Conservation (phyloP, 306 rosid genomes). For the Psophocarpus tetragonolobus region DNA sequence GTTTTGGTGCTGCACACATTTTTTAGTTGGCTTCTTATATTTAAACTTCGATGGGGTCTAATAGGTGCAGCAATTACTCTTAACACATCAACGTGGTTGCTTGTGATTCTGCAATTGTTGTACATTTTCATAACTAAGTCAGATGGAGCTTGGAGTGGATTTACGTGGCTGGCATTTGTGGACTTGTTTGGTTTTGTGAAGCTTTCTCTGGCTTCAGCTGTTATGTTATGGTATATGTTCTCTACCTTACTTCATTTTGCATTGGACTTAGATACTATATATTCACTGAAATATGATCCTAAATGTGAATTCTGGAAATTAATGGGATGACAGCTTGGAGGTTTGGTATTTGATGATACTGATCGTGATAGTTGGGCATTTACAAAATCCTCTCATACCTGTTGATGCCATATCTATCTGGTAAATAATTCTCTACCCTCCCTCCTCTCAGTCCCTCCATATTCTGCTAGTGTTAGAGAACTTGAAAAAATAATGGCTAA, state of each 20-base stretch:
- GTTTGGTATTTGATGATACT: conserved; percentile 85
- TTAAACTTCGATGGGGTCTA: conserved; percentile 64
- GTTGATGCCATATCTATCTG: conserved; percentile 79
- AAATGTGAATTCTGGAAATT: neutral
- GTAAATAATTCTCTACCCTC: conserved; percentile 38
- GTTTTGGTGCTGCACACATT: conserved; percentile 51
- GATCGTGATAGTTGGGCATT: conserved; percentile 69
- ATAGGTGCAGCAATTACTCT: conserved; percentile 67
- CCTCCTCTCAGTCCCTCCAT: neutral
- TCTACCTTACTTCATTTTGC: conserved; percentile 12
- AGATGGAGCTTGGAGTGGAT: conserved; percentile 88
- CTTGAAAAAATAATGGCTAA: neutral
- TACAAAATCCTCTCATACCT: conserved; percentile 59
- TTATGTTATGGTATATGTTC: conserved; percentile 71
- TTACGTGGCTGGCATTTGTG: conserved; percentile 66
- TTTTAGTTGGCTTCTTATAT: conserved; percentile 66
- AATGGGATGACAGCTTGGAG: conserved; percentile 68
- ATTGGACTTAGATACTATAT: neutral
- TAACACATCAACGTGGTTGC: conserved; percentile 72
- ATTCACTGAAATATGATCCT: neutral
- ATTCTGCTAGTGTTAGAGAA: neutral
- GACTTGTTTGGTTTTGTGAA: conserved; percentile 64
- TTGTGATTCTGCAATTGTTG: conserved; percentile 43
- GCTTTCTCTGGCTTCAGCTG: conserved; percentile 82
- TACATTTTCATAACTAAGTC: conserved; percentile 69